Conservation (phyloP, 116 monocot genomes). For the Thalassia testudinum region DNA sequence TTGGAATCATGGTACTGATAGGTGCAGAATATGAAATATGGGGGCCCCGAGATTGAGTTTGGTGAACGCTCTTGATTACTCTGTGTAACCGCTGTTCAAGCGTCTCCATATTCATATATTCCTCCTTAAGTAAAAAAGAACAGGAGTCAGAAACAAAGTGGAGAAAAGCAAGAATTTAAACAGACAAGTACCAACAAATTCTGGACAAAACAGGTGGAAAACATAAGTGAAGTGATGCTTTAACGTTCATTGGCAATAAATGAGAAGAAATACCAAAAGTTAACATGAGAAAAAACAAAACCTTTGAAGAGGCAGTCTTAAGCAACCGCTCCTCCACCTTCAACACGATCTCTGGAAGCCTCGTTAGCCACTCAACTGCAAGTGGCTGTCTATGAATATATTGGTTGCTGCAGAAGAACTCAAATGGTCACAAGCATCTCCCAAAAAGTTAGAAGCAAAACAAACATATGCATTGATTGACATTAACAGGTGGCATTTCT, state of each 20-base stretch:
- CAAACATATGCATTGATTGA: too few species aligned
- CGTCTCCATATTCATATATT: slow-evolving; percentile 46
- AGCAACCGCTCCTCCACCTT: slow-evolving; percentile 27
- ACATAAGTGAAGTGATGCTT: too few species aligned
- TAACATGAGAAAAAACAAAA: slow-evolving; percentile 2
- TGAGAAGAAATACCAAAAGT: neutral
- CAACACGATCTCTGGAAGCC: slow-evolving; percentile 34
- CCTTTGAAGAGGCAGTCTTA: slow-evolving; percentile 33
- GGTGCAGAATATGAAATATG: slow-evolving; percentile 34
- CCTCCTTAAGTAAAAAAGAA: slow-evolving; percentile 30
- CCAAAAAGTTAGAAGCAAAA: too few species aligned
- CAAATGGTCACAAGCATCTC: too few species aligned
- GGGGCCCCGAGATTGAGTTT: slow-evolving; percentile 14
- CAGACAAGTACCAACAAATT: neutral
- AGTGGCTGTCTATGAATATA: slow-evolving; percentile 4
- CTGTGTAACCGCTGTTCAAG: slow-evolving; percentile 35
- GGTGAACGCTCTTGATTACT: slow-evolving; percentile 18
- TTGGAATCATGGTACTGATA: slow-evolving; percentile 79
- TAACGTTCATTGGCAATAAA: too few species aligned
- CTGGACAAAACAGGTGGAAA: neutral
- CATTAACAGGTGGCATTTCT: too few species aligned
- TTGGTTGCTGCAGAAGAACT: slow-evolving; percentile 5
- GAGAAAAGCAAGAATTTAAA: neutral
- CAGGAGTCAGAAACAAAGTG: neutral
- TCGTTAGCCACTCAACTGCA: slow-evolving; percentile 7